Evolutionary conservation across 78 protist genomes (phyloP).

Genomic region (Protostelium mycophagum): DNA sequence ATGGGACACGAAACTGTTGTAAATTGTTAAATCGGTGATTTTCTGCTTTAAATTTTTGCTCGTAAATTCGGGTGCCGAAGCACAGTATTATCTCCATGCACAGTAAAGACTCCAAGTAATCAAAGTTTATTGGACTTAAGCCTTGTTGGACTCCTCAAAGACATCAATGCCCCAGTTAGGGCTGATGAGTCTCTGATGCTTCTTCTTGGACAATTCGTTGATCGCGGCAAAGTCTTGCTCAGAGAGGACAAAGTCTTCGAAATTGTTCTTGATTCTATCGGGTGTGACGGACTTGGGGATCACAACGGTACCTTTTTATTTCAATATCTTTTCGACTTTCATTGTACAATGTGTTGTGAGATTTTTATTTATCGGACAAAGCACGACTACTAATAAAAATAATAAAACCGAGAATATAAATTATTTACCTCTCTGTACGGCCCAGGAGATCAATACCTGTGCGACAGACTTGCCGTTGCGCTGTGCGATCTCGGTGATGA

Average conservation of each 20-base stretch:
- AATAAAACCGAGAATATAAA: neutral
- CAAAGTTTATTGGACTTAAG: no score
- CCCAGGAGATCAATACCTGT: conserved; percentile 50
- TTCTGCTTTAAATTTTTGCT: no score
- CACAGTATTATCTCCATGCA: no score
- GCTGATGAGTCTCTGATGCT: neutral
- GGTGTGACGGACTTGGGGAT: conserved; percentile 46
- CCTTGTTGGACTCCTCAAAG: conserved; percentile 2
- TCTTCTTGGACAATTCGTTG: neutral
- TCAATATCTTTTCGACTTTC: no score
- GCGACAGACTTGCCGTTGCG: conserved; percentile 12
- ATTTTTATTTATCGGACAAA: no score
- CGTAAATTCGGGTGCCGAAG: no score
- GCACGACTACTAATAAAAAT: no score
- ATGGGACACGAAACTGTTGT: no score
- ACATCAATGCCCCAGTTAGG: neutral
- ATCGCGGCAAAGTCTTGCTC: neutral
- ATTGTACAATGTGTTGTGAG: no score
- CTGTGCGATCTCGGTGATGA: conserved; percentile 18
- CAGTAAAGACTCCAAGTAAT: no score
- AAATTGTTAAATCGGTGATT: no score
- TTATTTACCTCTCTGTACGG: neutral
- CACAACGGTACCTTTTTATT: conserved; percentile 10
- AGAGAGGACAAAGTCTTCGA: neutral
- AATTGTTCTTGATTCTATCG: conserved; percentile 42